Conservation (phyloP, 2,329 filamentous ascomycete species). For the Bipolaris sorokiniana region DNA sequence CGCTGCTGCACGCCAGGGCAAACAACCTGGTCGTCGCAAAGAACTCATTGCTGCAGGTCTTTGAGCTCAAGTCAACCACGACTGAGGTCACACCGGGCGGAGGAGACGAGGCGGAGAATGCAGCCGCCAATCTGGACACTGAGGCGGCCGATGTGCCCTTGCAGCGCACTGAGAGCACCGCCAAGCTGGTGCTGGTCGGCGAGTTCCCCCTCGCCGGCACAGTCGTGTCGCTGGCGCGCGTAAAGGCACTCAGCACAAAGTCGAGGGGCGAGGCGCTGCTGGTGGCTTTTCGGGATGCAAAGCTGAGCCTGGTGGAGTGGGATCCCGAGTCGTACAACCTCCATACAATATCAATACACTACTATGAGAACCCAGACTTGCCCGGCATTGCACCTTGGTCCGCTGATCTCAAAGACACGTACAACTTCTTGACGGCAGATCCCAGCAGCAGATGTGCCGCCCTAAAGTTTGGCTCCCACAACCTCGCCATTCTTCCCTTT, state of each 20-base stretch:
- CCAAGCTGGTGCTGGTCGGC: constrained; percentile 81
- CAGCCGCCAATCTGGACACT: constrained; percentile 56
- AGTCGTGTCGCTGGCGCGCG: constrained; percentile 78
- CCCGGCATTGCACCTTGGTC: constrained; percentile 79
- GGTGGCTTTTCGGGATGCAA: constrained; percentile 86
- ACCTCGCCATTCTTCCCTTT: constrained; percentile 93
- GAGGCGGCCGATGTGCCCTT: constrained; percentile 51
- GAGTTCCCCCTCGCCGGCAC: constrained; percentile 86
- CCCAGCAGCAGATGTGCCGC: constrained; percentile 92
- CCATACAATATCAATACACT: constrained; percentile 92
- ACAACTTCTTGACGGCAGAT: constrained; percentile 84
- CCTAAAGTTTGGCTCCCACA: constrained; percentile 87
- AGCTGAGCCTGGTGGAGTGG: constrained; percentile 93
- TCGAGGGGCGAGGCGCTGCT: constrained; percentile 85
- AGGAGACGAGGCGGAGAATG: constrained; percentile 51
- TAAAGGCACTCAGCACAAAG: constrained; percentile 74
- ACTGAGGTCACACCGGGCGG: constrained; percentile 60
- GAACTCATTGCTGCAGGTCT: constrained; percentile 91
- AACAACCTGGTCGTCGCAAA: constrained; percentile 90
- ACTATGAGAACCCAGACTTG: constrained; percentile 94
- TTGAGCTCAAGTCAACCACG: constrained; percentile 71
- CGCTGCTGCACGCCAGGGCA: constrained; percentile 76
- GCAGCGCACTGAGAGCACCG: constrained; percentile 69
- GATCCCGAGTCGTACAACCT: constrained; percentile 79
- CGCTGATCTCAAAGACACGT: constrained; percentile 73